Conservation (phyloP, 176 grass and related monocot genomes). For the Dactylis glomerata region DNA sequence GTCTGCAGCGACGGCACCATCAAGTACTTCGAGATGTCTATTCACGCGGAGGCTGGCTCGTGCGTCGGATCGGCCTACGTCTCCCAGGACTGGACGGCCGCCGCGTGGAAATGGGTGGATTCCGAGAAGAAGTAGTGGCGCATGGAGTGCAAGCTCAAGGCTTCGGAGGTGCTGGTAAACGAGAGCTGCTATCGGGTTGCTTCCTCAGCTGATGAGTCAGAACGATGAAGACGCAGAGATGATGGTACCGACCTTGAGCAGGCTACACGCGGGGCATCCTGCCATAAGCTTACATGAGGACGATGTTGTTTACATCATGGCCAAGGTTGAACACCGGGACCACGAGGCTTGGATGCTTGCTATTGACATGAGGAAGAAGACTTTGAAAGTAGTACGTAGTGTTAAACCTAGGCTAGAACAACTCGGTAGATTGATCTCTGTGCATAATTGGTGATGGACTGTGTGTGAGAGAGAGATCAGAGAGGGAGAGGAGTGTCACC, state of each 20-base stretch:
- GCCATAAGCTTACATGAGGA: background rate
- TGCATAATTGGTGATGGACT: too few species aligned
- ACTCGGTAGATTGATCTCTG: too few species aligned
- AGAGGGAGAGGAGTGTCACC: too few species aligned
- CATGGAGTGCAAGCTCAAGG: background rate
- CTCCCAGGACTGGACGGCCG: slow-evolving; percentile 15
- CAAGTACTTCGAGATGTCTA: background rate
- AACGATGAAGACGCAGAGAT: background rate
- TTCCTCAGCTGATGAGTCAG: background rate
- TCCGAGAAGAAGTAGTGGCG: background rate
- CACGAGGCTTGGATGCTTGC: background rate
- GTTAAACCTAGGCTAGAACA: too few species aligned
- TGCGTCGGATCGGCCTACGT: background rate
- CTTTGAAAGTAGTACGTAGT: background rate
- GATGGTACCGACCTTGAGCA: background rate
- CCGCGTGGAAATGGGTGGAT: background rate
- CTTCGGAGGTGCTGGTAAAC: background rate
- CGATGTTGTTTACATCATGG: background rate
- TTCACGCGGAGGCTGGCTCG: background rate
- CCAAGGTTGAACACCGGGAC: background rate
- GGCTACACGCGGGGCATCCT: background rate
- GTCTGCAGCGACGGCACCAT: background rate
- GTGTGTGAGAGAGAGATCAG: too few species aligned
- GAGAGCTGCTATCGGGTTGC: background rate
- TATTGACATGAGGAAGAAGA: background rate